Percentiles rank a stretch among this genome's conserved stretches.
phyloP scores from a whole-genome alignment of 495 filamentous ascomycete genomes.

The Aspergillus heteromorphus region DNA sequence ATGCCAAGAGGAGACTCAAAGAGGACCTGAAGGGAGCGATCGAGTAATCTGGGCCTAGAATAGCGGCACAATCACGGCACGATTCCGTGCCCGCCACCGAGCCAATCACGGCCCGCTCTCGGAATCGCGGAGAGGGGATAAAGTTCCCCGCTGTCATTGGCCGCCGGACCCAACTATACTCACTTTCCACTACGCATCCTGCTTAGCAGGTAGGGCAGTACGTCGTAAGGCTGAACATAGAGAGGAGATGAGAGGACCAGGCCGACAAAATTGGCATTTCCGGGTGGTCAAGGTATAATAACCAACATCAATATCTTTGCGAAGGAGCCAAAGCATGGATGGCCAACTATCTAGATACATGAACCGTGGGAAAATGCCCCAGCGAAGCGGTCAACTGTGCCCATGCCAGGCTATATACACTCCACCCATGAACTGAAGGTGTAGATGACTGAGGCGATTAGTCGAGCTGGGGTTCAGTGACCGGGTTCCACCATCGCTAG shows the following conservation, averaged over 20 bases:
- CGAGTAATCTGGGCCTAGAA: background rate
- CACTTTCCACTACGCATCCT: no score
- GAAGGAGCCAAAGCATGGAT: no score
- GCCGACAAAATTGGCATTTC: no score
- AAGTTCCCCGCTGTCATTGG: background rate
- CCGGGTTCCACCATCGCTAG: background rate
- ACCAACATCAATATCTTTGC: no score
- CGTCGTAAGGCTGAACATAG: no score
- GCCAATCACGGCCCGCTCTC: background rate
- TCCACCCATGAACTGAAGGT: background rate
- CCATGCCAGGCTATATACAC: background rate
- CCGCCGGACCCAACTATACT: no score
- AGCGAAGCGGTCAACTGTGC: background rate
- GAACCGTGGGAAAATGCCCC: no score
- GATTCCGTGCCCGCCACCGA: background rate
- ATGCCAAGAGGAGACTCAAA: background rate
- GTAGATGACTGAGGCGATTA: background rate
- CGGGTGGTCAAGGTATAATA: no score
- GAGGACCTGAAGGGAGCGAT: background rate
- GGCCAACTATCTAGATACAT: no score
- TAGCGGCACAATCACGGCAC: background rate
- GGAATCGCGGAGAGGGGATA: background rate
- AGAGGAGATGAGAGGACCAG: no score
- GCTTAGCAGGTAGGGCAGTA: no score
- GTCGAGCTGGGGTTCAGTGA: background rate